phyloP scores from a whole-genome alignment of 306 rosid species.

The Cicer bijugum region DNA sequence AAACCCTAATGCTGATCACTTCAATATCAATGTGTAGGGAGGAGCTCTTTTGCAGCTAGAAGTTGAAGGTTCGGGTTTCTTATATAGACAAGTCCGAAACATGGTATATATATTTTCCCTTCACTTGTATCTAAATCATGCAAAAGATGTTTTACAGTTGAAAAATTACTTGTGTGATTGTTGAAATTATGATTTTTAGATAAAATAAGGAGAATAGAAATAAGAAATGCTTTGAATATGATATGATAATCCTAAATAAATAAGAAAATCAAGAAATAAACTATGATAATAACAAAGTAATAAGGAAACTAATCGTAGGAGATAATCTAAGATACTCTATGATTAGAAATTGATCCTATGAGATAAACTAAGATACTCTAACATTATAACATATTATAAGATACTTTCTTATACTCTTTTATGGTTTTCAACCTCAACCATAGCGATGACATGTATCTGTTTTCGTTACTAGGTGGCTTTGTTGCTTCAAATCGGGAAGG shows the following conservation, averaged over 20 bases:
- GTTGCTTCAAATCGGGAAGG: slow-evolving; percentile 84
- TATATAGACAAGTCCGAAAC: slow-evolving; percentile 92
- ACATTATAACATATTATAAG: too few species aligned
- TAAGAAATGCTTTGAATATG: too few species aligned
- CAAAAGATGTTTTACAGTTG: slow-evolving; percentile 3
- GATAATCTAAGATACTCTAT: too few species aligned
- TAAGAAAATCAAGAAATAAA: too few species aligned
- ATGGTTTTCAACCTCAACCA: slow-evolving; percentile 1
- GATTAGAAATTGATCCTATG: too few species aligned
- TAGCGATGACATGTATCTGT: slow-evolving; percentile 18
- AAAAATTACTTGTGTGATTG: not conserved
- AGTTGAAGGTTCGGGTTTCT: slow-evolving; percentile 95
- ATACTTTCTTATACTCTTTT: not conserved
- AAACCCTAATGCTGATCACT: slow-evolving; percentile 26
- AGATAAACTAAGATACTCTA: too few species aligned
- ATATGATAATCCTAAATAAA: too few species aligned
- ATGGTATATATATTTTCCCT: slow-evolving; percentile 61
- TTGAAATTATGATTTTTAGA: too few species aligned
- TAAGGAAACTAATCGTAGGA: too few species aligned
- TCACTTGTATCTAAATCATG: slow-evolving; percentile 13
- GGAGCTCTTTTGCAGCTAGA: slow-evolving; percentile 57
- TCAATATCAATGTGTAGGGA: slow-evolving; percentile 44
- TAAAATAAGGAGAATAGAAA: too few species aligned
- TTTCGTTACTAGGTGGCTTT: slow-evolving; percentile 69
- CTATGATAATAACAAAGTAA: too few species aligned